A percentile compares a stretch with the other conserved stretches of the same genome.
These are phyloP conservation scores for Salix brachista DNA, from an alignment of 345 rosid species.

Conservation along the genomic window DNA sequence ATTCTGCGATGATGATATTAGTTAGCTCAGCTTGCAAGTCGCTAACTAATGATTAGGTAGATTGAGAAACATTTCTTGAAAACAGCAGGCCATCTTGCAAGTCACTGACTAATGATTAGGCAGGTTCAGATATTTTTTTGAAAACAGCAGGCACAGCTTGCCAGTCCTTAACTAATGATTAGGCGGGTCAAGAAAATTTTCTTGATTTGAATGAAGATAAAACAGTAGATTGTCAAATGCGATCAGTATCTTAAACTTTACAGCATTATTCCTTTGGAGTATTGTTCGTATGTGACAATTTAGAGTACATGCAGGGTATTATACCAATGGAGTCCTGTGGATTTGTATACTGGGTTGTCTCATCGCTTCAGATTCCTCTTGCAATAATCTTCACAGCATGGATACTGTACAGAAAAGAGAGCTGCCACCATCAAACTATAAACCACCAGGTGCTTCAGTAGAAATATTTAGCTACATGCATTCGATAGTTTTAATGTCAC, in stretches of 20 bases:
- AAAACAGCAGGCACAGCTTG: not conserved
- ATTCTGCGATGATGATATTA: not conserved
- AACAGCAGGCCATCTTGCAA: too few species aligned
- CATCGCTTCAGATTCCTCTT: conserved; percentile 71
- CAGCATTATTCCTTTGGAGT: not conserved
- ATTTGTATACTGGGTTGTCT: conserved; percentile 55
- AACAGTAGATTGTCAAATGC: not conserved
- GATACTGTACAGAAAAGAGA: conserved; percentile 46
- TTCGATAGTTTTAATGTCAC: not conserved
- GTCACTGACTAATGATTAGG: too few species aligned
- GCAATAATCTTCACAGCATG: conserved; percentile 65
- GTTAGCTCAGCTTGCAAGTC: too few species aligned
- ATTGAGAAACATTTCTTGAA: too few species aligned
- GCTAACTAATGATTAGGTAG: too few species aligned
- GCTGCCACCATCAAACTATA: conserved; percentile 21
- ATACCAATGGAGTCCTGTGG: conserved; percentile 63
- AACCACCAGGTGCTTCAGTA: conserved; percentile 29
- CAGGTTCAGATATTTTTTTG: too few species aligned
- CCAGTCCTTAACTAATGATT: not conserved
- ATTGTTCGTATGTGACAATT: not conserved
- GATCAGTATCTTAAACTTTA: not conserved
- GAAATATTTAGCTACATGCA: not conserved
- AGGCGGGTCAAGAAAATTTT: not conserved
- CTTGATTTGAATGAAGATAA: not conserved
- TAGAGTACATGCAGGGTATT: conserved; percentile 48